phyloP scores from a whole-genome alignment of 352 stramenopile species.

The Phytophthora pinifolia region DNA sequence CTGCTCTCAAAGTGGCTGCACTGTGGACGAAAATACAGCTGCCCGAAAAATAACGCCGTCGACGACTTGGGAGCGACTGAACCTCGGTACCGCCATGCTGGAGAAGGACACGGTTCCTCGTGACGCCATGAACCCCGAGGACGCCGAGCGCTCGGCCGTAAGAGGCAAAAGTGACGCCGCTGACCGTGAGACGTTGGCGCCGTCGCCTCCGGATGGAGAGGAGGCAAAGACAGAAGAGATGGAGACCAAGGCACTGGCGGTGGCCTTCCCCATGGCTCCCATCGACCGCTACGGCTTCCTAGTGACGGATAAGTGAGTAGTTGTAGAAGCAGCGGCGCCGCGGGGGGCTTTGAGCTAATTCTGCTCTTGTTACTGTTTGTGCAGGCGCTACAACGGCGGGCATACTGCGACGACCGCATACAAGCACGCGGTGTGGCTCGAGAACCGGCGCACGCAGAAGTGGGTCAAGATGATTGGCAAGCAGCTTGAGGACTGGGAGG shows the following conservation, averaged over 20 bases:
- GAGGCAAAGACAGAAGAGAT: constrained; percentile 23
- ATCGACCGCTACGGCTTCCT: constrained; percentile 80
- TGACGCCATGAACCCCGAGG: constrained; percentile 12
- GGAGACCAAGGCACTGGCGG: constrained; percentile 10
- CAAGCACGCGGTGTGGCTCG: constrained; percentile 59
- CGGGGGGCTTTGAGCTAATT: background rate
- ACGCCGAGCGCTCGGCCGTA: constrained; percentile 15
- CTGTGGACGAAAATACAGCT: no score
- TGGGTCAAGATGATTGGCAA: constrained; percentile 85
- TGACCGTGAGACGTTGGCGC: constrained; percentile 10
- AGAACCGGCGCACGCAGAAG: constrained; percentile 77
- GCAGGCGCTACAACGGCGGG: constrained; percentile 43
- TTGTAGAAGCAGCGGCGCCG: background rate
- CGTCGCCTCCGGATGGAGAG: constrained; percentile 8
- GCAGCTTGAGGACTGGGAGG: constrained; percentile 75
- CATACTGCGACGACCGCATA: constrained; percentile 26
- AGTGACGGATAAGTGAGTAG: constrained; percentile 63
- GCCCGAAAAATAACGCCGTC: background rate
- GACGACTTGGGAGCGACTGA: background rate
- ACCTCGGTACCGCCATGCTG: constrained; percentile 8
- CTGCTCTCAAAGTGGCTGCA: no score
- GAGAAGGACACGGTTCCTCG: constrained; percentile 10
- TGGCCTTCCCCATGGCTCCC: constrained; percentile 48
- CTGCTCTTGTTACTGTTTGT: constrained; percentile 8
- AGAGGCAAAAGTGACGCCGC: constrained; percentile 20